Evolutionary conservation across 129 eudicot species (phyloP).

Genomic region (Logfia minima): DNA sequence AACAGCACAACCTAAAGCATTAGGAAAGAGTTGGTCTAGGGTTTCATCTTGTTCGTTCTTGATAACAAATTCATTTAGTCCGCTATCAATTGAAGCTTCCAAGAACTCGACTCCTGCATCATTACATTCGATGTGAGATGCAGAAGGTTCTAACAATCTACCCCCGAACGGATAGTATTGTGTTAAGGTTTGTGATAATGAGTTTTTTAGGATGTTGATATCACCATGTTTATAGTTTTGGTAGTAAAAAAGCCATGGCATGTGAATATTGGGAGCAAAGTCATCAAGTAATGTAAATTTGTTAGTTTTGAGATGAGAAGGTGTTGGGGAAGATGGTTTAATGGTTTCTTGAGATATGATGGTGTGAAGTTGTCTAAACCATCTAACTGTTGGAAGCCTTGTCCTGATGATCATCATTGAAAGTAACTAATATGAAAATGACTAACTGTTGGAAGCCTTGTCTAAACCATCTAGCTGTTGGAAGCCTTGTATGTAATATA

Average conservation of each 20-base stretch:
- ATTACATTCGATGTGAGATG: conserved; percentile 2
- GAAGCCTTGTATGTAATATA: too few species aligned
- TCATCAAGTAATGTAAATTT: neutral
- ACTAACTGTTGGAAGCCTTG: too few species aligned
- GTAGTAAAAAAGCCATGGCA: neutral
- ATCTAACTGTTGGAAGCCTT: neutral
- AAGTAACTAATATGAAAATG: too few species aligned
- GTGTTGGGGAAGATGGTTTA: conserved; percentile 15
- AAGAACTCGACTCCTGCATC: conserved; percentile 6
- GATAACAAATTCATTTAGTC: neutral
- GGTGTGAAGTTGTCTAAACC: neutral
- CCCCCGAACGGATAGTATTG: conserved; percentile 2
- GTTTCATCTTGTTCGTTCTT: neutral
- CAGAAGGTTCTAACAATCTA: neutral
- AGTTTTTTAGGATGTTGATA: neutral
- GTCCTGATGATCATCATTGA: neutral
- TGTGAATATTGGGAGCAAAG: neutral
- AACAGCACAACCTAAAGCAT: neutral
- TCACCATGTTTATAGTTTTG: neutral
- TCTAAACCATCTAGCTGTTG: too few species aligned
- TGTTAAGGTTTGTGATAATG: neutral
- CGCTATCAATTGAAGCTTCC: neutral
- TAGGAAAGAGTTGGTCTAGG: conserved; percentile 9
- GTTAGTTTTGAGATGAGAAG: neutral
- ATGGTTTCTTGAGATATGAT: conserved; percentile 16